Percentiles rank a stretch among this genome's conserved stretches.
Conservation (phyloP, 140 eudicot species). For the Ambrosia hybrid region DNA sequence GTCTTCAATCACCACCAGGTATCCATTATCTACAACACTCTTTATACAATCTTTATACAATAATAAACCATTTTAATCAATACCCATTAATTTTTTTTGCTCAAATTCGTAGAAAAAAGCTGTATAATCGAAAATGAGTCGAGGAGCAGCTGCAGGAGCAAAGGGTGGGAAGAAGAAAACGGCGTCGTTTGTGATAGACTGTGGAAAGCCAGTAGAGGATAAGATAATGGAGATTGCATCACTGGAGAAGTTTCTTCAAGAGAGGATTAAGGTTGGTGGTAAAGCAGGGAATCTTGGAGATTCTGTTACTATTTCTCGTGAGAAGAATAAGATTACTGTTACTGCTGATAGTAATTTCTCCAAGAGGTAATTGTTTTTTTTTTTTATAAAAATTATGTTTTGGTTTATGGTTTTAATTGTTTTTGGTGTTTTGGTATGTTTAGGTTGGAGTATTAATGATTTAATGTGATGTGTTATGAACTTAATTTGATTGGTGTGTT, state of each 20-base stretch:
- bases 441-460: not conserved
- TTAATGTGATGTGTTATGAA: not conserved
- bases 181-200: slow-evolving; percentile 58
- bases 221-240: slow-evolving; percentile 79
- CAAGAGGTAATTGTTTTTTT: slow-evolving; percentile 51
- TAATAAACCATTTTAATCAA: not conserved
- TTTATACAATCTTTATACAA: not conserved
- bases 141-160: slow-evolving; percentile 47
- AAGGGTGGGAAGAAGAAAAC: slow-evolving; percentile 77
- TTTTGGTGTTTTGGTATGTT: not conserved
- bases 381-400: not conserved
- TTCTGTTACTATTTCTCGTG: slow-evolving; percentile 63
- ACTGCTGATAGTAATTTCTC: slow-evolving; percentile 62
- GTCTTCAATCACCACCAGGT: slow-evolving; percentile 32
- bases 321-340: slow-evolving; percentile 73
- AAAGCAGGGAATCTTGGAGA: slow-evolving; percentile 82
- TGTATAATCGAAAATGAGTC: slow-evolving; percentile 50
- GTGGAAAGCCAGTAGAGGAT: slow-evolving; percentile 86
- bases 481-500: not conserved
- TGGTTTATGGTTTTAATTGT: not conserved
- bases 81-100: not conserved
- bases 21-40: not conserved
- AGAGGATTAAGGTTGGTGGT: slow-evolving; percentile 75
- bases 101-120: not conserved
- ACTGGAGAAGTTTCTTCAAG: slow-evolving; percentile 77